Base-by-base conservation (phyloP, 805 yeast genomes). In the Candida manassasensis region DNA sequence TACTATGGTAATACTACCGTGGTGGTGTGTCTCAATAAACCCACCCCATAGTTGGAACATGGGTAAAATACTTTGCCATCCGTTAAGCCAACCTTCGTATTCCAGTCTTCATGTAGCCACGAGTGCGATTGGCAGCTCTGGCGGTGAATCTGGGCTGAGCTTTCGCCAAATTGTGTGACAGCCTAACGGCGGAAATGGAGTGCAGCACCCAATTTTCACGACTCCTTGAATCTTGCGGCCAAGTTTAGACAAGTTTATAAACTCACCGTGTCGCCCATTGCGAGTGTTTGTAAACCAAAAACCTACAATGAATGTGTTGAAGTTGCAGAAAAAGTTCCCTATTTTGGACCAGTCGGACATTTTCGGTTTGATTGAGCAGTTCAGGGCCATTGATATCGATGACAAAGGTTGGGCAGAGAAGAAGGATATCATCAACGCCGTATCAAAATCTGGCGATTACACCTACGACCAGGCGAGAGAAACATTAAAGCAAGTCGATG, bases 391-490 rank as follows among this genome's bases (percentile, higher is more conserved):
- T 47, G 99, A 93, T 51, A 48, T 81, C 21, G 95, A 90, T 29
- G 99, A 90, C 52, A 79, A 83, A 48, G 99, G 99, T 8, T 88
- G 88, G 77, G 88, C 82, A 27, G 97, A 90, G 54, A 90, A 90
- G 63, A 88, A 84, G 54, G 84, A 82, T 38, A 94, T 85, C 24
- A 81, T 90, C 57, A 89, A 87, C 55, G 76, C 88, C 3, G 79
- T 88, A 26, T 77, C 95, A 16, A 76, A 78, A 38, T 61, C 79
- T 19, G 97, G 97, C 13, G 77, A 77, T 36, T 90, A 84, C 34
- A 60, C 88, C 21, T 93, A 93, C 54, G 98, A 93, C 60, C 84
- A 82, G 46, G 90, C 95, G 16, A 81, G 98, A 67, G 95, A 88
- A 59, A 85, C 97, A 2, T 73, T 93, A 55, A 93, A 93, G 56